Conservation (phyloP, 2,329 filamentous ascomycete genomes). For the Aspergillus niger region DNA sequence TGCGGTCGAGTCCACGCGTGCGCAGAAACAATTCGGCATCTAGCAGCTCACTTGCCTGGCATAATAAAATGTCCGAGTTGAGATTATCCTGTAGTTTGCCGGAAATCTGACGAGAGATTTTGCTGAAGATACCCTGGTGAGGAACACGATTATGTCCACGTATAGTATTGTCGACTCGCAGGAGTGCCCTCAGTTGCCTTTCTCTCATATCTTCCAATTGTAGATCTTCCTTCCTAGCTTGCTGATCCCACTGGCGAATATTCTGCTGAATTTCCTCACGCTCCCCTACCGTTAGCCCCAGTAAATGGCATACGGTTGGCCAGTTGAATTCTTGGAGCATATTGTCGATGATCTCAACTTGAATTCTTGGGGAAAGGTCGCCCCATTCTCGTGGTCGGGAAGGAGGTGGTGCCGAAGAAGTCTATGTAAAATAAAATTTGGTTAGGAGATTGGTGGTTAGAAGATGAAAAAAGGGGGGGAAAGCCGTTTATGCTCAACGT, state of each 20-base stretch:
- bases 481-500: background rate
- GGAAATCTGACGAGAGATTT: constrained; percentile 23
- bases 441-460: too few relatives aligned
- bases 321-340: constrained; percentile 28
- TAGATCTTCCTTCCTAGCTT: constrained; percentile 32
- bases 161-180: constrained; percentile 37
- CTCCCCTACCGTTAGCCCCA: constrained; percentile 31
- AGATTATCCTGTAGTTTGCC: constrained; percentile 13
- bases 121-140: constrained; percentile 32
- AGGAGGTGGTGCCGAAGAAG: background rate
- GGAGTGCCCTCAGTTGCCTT: constrained; percentile 35
- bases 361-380: constrained; percentile 35
- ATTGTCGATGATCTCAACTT: constrained; percentile 40
- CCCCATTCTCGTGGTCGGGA: constrained; percentile 31
- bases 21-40: constrained; percentile 35
- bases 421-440: background rate
- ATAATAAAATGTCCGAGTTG: constrained; percentile 31
- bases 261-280: constrained; percentile 20
- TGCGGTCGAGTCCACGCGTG: constrained; percentile 30
- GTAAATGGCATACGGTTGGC: constrained; percentile 22
- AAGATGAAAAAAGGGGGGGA: too few relatives aligned
- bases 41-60: constrained; percentile 32
- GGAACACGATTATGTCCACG: constrained; percentile 26
- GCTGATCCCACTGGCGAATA: constrained; percentile 25
- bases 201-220: constrained; percentile 35